Conservation (phyloP, 2,329 filamentous ascomycete genomes). For the Orbilia oligospora region DNA sequence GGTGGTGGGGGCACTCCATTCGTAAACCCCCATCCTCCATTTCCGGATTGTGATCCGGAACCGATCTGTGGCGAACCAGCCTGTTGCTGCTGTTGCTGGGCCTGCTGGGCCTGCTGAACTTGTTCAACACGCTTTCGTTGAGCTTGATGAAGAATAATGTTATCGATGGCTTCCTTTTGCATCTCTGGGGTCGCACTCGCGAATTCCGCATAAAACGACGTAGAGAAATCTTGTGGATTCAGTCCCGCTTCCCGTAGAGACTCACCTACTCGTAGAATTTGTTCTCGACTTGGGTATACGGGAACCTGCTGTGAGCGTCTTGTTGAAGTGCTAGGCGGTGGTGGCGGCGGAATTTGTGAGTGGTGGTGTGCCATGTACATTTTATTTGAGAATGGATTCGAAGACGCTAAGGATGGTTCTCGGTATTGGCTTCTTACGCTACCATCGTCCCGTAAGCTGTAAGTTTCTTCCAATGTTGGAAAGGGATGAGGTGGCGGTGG, state of each 20-base stretch:
- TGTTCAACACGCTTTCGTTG: slow-evolving; percentile 51
- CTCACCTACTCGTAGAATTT: slow-evolving; percentile 44
- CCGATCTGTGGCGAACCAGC: slow-evolving; percentile 31
- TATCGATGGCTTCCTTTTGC: slow-evolving; percentile 56
- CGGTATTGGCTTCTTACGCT: slow-evolving; percentile 57
- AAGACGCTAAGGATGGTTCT: slow-evolving; percentile 52
- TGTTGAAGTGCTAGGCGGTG: slow-evolving; percentile 36
- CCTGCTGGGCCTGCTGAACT: slow-evolving; percentile 35
- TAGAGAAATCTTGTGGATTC: slow-evolving; percentile 48
- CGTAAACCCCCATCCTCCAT: slow-evolving; percentile 53
- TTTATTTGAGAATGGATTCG: slow-evolving; percentile 54
- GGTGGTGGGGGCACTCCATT: slow-evolving; percentile 53
- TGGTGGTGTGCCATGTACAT: slow-evolving; percentile 53
- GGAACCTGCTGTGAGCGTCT: slow-evolving; percentile 40
- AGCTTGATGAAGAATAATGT: slow-evolving; percentile 48
- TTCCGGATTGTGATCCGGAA: slow-evolving; percentile 37
- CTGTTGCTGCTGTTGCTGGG: slow-evolving; percentile 27
- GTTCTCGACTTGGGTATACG: slow-evolving; percentile 44
- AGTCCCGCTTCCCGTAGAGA: slow-evolving; percentile 44
- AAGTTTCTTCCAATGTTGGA: slow-evolving; percentile 48
- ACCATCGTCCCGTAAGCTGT: slow-evolving; percentile 48
- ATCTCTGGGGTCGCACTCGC: slow-evolving; percentile 48
- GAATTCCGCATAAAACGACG: slow-evolving; percentile 54
- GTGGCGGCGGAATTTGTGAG: slow-evolving; percentile 20
- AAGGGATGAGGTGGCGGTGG: slow-evolving; percentile 42